Conservation (phyloP, 2,329 filamentous ascomycete genomes). For the Talaromyces sp. region DNA sequence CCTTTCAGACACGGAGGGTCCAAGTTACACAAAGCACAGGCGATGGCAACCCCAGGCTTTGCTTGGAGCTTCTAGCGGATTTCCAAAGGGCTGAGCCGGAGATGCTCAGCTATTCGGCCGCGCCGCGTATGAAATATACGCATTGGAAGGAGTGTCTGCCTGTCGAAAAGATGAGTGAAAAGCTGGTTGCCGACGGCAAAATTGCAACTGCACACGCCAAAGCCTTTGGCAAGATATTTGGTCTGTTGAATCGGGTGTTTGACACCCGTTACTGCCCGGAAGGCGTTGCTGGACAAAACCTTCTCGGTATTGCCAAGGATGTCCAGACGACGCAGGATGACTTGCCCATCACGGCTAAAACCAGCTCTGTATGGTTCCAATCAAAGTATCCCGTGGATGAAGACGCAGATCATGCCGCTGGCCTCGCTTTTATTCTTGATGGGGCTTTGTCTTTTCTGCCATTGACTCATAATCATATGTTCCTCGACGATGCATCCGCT, state of each 20-base stretch:
- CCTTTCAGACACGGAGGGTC: conserved; percentile 46
- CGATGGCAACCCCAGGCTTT: conserved; percentile 32
- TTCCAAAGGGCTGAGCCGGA: conserved; percentile 42
- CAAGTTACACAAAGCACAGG: conserved; percentile 40
- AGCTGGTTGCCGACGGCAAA: conserved; percentile 19
- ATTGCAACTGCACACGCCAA: conserved; percentile 20
- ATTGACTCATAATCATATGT: conserved; percentile 38
- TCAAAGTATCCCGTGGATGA: conserved; percentile 16
- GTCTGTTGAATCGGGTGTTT: conserved; percentile 24
- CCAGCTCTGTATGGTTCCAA: conserved; percentile 41
- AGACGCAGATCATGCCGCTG: conserved; percentile 30
- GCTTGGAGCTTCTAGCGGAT: conserved; percentile 42
- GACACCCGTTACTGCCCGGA: conserved; percentile 34
- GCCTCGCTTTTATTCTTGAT: conserved; percentile 43
- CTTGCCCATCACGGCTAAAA: conserved; percentile 33
- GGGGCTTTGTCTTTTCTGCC: conserved; percentile 41
- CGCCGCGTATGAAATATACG: conserved; percentile 29
- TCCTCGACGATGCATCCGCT: conserved; percentile 40
- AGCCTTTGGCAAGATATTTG: conserved; percentile 24
- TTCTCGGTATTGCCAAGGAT: conserved; percentile 36
- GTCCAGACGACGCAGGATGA: conserved; percentile 31
- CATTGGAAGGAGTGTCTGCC: conserved; percentile 21
- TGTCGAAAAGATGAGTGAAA: conserved; percentile 11
- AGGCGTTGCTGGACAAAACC: conserved; percentile 42
- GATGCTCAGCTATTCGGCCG: conserved; percentile 34